Evolutionary conservation across 139 green algal genomes (phyloP), one percentile per base, ranked within the genome.

Genomic region (Astrephomene gubernaculifera): DNA sequence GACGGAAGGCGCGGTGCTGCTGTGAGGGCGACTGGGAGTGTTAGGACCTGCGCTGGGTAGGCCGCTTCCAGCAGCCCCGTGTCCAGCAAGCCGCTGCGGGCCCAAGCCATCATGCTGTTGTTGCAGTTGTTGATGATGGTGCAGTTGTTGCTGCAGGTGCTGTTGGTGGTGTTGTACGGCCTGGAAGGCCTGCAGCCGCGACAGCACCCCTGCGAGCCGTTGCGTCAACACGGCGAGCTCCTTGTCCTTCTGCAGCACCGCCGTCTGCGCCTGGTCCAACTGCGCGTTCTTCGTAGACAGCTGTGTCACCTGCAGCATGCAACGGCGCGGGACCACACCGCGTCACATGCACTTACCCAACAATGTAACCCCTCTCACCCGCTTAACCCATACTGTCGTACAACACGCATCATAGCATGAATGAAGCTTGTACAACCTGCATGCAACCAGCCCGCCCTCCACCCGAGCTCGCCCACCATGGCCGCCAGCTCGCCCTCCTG

Each of bases 271-370:
- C 41, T 61, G 39, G 75, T 84, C 78, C 41, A 84, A 63, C 60
- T 74, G 61, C 33, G 78, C 78, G 41, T 84, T 84, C 78, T 84
- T 84, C 33, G 9, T 41, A 22, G 78, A 84, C 78, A 84, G 78
- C 60, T 84, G 61, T 41, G 36, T 84, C 54, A 75, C 63, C 78
- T 84, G 78, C 10, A 27, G 74, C 52, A 17, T 65, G 43, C 63
- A 8, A 70, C 61, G 49, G 49, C 49, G 49, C 14, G 49, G 49
- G 14, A 57, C 12, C 49, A 57, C 49, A 17, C 49, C 49, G 14
- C 49, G 17, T 17, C 12, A 57, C 49, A 12, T 25, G 12, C 12
- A 17, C 49, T 57, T 57, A 57, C 14, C 49, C 12, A 57, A 57
- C 14, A 57, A 57, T 17, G n/a, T n/a, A n/a, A 57, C 49, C 49